These are phyloP conservation scores for Citrullus amarus DNA, from an alignment of 306 rosid genomes.

Conservation along the genomic window DNA sequence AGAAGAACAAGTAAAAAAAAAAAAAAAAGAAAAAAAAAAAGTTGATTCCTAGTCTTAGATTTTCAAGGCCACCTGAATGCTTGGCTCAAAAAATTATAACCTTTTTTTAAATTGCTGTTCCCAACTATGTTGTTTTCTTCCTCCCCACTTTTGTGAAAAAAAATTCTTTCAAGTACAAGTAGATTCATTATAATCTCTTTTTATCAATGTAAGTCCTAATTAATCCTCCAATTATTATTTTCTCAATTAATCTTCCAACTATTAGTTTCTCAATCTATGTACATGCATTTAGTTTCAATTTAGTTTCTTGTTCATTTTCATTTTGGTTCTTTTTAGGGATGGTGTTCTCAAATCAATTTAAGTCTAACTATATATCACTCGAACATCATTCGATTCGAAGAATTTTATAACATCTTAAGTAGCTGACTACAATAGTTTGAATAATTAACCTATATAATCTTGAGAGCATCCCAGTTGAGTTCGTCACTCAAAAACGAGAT, in stretches of 20 bases:
- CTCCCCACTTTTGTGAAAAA: not conserved
- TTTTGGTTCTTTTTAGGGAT: not conserved
- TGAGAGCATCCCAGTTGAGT: no score
- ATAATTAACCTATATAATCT: not conserved
- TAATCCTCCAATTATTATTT: not conserved
- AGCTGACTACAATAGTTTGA: not conserved
- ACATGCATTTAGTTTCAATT: not conserved
- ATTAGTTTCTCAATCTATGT: not conserved
- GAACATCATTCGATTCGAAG: no score
- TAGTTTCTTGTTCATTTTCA: not conserved
- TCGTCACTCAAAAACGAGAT: not conserved
- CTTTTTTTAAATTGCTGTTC: not conserved
- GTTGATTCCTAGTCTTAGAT: not conserved
- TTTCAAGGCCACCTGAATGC: constrained; percentile 3
- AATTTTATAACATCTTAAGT: not conserved
- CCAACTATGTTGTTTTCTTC: not conserved
- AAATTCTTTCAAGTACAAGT: not conserved
- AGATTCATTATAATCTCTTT: not conserved
- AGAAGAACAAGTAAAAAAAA: not conserved
- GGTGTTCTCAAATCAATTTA: not conserved
- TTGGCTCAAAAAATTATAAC: not conserved
- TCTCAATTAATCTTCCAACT: not conserved
- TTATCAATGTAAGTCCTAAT: not conserved
- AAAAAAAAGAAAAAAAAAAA: not conserved
- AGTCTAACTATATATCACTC: no score